Percentiles rank a stretch among this genome's conserved stretches.
phyloP scores from a whole-genome alignment of 352 stramenopile genomes.

The Phytophthora sp. region DNA sequence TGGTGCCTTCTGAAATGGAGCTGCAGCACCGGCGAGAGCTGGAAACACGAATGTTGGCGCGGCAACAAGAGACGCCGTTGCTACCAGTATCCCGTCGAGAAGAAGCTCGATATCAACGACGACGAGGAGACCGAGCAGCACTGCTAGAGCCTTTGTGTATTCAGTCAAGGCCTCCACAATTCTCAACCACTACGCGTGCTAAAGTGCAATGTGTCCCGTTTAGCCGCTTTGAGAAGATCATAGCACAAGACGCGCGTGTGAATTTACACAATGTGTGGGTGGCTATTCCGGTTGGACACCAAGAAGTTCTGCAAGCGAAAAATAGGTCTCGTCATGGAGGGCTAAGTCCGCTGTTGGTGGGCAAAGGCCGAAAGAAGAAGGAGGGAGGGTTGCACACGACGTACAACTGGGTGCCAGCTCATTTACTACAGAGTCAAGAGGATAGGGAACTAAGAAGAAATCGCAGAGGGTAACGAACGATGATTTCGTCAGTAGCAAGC shows the following conservation, averaged over 20 bases:
- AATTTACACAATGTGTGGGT: slow-evolving; percentile 70
- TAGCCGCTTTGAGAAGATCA: slow-evolving; percentile 56
- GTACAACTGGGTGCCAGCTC: slow-evolving; percentile 68
- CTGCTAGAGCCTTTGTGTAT: slow-evolving; percentile 48
- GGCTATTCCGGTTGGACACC: slow-evolving; percentile 49
- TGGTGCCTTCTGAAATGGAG: slow-evolving; percentile 31
- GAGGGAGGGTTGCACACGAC: slow-evolving; percentile 41
- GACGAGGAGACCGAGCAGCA: slow-evolving; percentile 22
- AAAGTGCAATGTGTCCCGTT: slow-evolving; percentile 53
- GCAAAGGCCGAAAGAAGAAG: slow-evolving; percentile 8
- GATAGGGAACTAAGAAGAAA: slow-evolving; percentile 15
- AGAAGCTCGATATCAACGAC: slow-evolving; percentile 1
- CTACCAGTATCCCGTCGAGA: slow-evolving; percentile 9
- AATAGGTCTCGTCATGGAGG: neutral
- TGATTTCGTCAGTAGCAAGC: slow-evolving; percentile 15
- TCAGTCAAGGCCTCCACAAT: slow-evolving; percentile 29
- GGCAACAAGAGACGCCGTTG: slow-evolving; percentile 41
- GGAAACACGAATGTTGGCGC: slow-evolving; percentile 33
- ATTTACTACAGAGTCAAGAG: slow-evolving; percentile 41
- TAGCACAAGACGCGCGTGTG: slow-evolving; percentile 42
- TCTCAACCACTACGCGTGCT: slow-evolving; percentile 37
- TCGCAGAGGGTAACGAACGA: slow-evolving; percentile 14
- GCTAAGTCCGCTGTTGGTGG: slow-evolving; percentile 25
- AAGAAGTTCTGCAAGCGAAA: slow-evolving; percentile 7
- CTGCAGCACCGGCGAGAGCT: slow-evolving; percentile 10